Evolutionary conservation across 2,329 filamentous ascomycete species (phyloP).

Genomic region (Microthyrium microscopicum): DNA sequence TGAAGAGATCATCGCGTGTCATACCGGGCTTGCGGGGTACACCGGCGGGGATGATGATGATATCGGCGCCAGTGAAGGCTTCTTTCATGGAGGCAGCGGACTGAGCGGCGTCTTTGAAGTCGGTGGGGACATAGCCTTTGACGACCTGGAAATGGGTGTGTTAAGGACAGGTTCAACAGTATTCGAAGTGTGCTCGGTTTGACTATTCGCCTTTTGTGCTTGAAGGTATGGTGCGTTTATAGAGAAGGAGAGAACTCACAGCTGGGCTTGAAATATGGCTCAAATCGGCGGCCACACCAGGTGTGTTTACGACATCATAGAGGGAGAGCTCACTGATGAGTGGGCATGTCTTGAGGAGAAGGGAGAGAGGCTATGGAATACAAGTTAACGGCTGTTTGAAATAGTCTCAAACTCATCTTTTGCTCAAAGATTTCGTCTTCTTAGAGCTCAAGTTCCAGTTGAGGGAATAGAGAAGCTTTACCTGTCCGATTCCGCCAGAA

Average conservation of each 20-base stretch:
- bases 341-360: constrained; percentile 82
- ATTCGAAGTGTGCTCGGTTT: too few species aligned
- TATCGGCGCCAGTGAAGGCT: constrained; percentile 82
- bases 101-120: background rate
- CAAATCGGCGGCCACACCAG: constrained; percentile 87
- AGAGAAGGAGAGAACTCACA: constrained; percentile 29
- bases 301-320: constrained; percentile 99
- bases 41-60: constrained; percentile 93
- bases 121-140: background rate
- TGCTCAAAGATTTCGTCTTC: background rate
- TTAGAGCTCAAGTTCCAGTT: too few species aligned
- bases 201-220: constrained; percentile 10
- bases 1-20: constrained; percentile 99
- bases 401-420: background rate
- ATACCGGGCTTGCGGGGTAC: constrained; percentile 99
- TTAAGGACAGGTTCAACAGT: too few species aligned
- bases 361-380: constrained; percentile 68
- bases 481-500: constrained; percentile 96
- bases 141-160: constrained; percentile 10
- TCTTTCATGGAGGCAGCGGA: constrained; percentile 40
- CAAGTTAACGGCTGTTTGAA: constrained; percentile 10
- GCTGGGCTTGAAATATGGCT: constrained; percentile 92
- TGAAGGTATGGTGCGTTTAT: constrained; percentile 7
- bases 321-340: constrained; percentile 84
- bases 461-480: constrained; percentile 24